These are phyloP conservation scores for Aspergillus fumigatus DNA, from an alignment of 2,329 filamentous ascomycete genomes.

Conservation along the genomic window DNA sequence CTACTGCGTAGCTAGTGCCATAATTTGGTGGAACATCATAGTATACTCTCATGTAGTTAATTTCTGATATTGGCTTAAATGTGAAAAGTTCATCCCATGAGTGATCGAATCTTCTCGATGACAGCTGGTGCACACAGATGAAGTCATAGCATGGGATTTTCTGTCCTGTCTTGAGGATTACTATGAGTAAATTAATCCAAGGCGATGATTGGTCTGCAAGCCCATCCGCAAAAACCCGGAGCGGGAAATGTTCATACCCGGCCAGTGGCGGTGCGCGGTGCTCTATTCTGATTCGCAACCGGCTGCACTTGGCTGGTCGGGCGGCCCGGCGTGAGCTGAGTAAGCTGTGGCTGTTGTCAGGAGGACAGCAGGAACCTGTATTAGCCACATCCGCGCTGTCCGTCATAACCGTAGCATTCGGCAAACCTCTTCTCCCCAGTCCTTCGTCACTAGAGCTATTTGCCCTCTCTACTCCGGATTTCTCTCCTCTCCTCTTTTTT, in stretches of 20 bases:
- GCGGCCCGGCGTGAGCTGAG: conserved; percentile 6
- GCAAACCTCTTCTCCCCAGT: conserved; percentile 9
- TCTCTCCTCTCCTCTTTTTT: conserved; percentile 9
- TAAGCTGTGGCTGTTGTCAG: conserved; percentile 12
- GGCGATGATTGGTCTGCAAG: conserved; percentile 5
- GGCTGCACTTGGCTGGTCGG: neutral
- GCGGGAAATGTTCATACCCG: conserved; percentile 21
- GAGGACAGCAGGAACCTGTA: neutral
- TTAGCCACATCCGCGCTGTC: conserved; percentile 16
- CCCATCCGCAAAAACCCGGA: conserved; percentile 15
- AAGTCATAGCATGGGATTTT: neutral
- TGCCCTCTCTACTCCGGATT: conserved; percentile 1
- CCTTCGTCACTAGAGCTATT: neutral
- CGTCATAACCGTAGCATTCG: conserved; percentile 25
- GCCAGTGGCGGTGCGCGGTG: conserved; percentile 17
- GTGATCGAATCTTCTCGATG: neutral
- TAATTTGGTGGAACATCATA: neutral
- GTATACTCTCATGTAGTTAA: neutral
- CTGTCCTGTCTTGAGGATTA: neutral
- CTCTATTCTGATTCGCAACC: neutral
- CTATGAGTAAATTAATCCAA: neutral
- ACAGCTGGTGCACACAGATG: neutral
- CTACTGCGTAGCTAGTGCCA: neutral
- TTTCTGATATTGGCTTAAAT: neutral
- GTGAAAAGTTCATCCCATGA: neutral